Conservation (phyloP, 257 asterid species). For the Verbascum thapsus region DNA sequence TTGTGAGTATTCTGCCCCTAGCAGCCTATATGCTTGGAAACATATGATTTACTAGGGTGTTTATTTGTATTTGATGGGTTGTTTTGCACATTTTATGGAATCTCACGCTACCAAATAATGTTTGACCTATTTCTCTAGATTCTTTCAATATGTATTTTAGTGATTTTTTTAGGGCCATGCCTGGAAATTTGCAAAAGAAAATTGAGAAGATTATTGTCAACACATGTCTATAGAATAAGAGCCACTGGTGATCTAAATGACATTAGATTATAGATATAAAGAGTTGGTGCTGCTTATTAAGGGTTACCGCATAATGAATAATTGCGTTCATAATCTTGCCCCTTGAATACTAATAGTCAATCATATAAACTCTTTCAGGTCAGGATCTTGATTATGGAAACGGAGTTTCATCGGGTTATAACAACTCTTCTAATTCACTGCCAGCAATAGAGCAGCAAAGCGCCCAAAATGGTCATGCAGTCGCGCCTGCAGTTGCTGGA, state of each 20-base stretch:
- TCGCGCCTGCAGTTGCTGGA: conserved; percentile 73
- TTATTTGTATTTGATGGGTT: conserved; percentile 19
- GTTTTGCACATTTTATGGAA: conserved; percentile 20
- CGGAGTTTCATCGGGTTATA: conserved; percentile 45
- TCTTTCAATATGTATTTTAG: conserved; percentile 6
- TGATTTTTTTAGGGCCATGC: not conserved
- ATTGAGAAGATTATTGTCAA: not conserved
- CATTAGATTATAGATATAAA: not conserved
- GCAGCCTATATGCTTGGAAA: conserved; percentile 10
- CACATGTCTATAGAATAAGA: not conserved
- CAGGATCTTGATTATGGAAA: conserved; percentile 50
- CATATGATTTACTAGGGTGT: conserved; percentile 20
- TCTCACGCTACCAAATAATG: conserved; percentile 17
- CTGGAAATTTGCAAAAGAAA: not conserved
- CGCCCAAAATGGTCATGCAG: conserved; percentile 54
- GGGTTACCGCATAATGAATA: no score
- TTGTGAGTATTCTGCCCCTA: conserved; percentile 56
- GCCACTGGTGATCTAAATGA: not conserved
- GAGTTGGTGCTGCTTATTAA: not conserved
- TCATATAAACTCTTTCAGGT: conserved; percentile 44
- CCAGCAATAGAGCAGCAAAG: conserved; percentile 77
- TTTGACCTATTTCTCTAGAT: conserved; percentile 4
- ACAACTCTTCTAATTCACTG: conserved; percentile 59
- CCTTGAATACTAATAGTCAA: conserved; percentile 4
- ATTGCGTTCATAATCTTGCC: no score